phyloP scores from a whole-genome alignment of 2,329 filamentous ascomycete genomes.

The Verticillium klebahnii region DNA sequence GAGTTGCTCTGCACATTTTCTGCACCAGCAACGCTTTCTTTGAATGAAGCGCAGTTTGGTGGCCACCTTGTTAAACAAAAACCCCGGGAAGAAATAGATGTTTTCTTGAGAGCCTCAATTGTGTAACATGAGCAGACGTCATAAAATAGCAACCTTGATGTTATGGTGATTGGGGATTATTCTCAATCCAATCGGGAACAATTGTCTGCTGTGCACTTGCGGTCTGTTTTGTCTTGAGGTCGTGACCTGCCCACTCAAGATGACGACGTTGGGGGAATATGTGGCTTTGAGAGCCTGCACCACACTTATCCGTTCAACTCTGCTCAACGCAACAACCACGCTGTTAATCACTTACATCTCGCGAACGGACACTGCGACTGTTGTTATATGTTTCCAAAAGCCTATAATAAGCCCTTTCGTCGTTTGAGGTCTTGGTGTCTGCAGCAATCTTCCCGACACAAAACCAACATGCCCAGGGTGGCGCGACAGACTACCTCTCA shows the following conservation, averaged over 20 bases:
- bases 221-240: too few relatives aligned
- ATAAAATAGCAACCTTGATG: too few relatives aligned
- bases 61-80: background rate
- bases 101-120: background rate
- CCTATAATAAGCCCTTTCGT: background rate
- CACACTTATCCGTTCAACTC: too few relatives aligned
- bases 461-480: background rate
- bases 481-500: conserved; percentile 37
- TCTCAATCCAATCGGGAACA: too few relatives aligned
- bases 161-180: too few relatives aligned
- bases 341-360: background rate
- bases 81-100: background rate
- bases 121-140: background rate
- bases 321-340: too few relatives aligned
- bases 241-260: too few relatives aligned
- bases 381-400: background rate
- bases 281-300: too few relatives aligned
- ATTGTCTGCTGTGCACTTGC: too few relatives aligned
- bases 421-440: background rate
- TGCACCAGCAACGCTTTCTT: too few relatives aligned
- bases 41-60: background rate
- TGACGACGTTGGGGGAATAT: too few relatives aligned
- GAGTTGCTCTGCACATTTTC: background rate
- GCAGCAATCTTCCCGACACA: background rate
- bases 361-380: background rate